These are phyloP conservation scores for Rhizopus sp. DNA, from an alignment of 371 early-diverging fungal genomes.

Conservation along the genomic window DNA sequence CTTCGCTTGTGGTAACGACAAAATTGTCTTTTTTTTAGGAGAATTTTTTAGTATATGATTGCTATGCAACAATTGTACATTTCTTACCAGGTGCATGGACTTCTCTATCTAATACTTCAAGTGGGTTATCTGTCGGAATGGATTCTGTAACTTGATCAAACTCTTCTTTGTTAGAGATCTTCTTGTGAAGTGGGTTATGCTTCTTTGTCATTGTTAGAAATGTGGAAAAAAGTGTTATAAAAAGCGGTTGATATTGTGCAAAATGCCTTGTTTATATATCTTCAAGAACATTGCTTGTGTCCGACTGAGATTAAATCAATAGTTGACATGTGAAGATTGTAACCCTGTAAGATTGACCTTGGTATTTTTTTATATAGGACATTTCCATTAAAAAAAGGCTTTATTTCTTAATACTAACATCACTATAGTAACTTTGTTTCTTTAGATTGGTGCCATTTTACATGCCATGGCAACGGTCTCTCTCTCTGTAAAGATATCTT, in stretches of 20 bases:
- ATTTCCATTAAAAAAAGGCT: too few species aligned
- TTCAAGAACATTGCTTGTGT: neutral
- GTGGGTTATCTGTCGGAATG: constrained; percentile 21
- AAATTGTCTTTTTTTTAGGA: constrained; percentile 9
- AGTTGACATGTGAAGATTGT: constrained; percentile 17
- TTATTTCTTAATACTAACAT: too few species aligned
- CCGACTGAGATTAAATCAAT: constrained; percentile 1
- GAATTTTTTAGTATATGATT: neutral
- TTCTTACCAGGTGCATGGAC: constrained; percentile 20
- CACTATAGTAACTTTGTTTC: too few species aligned
- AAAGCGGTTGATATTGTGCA: too few species aligned
- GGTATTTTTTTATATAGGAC: constrained; percentile 1
- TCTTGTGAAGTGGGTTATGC: neutral
- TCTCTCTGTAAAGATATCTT: too few species aligned
- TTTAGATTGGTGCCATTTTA: too few species aligned
- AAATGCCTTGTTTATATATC: neutral
- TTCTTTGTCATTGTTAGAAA: constrained; percentile 12
- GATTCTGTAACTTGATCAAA: neutral
- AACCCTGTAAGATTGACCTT: neutral
- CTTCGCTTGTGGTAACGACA: constrained; percentile 16
- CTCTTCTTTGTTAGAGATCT: neutral
- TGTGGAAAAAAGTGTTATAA: neutral
- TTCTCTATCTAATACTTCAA: constrained; percentile 22
- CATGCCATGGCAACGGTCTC: too few species aligned
- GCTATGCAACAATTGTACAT: neutral